Percentiles rank a stretch among this genome's conserved stretches.
phyloP scores from a whole-genome alignment of 2,329 filamentous ascomycete genomes.

The Diaporthe sp. region DNA sequence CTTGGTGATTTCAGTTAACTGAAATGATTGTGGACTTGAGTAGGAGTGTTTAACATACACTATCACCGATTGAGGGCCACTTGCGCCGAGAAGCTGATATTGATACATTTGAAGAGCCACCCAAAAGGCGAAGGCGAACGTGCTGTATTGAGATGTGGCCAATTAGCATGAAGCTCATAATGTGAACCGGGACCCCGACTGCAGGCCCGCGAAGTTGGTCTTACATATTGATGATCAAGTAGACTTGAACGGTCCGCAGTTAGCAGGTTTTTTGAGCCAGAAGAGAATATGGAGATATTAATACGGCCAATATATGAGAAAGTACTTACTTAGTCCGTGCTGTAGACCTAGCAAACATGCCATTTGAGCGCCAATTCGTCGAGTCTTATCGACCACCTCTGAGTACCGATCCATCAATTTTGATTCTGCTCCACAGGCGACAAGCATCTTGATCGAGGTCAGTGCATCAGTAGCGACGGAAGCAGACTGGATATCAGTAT shows the following conservation, averaged over 20 bases:
- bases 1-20: not conserved
- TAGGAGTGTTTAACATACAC: conserved; percentile 41
- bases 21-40: no score
- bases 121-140: conserved; percentile 71
- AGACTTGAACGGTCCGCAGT: not conserved
- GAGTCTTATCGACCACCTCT: conserved; percentile 63
- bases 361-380: conserved; percentile 58
- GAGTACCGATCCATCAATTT: conserved; percentile 65
- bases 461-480: conserved; percentile 67
- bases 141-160: conserved; percentile 32
- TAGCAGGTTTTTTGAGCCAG: not conserved
- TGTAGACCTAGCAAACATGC: conserved; percentile 57
- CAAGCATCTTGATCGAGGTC: conserved; percentile 59
- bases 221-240: not conserved
- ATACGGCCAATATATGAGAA: no score
- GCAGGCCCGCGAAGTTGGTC: not conserved
- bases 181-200: accelerated
- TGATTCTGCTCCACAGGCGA: conserved; percentile 69
- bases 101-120: conserved; percentile 65
- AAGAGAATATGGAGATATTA: no score
- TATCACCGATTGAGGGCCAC: conserved; percentile 63
- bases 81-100: conserved; percentile 53
- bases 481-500: conserved; percentile 66
- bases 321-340: conserved; percentile 61
- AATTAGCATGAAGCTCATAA: not conserved